Evolutionary conservation across 345 rosid species (phyloP).

Genomic region (Gossypium turneri): DNA sequence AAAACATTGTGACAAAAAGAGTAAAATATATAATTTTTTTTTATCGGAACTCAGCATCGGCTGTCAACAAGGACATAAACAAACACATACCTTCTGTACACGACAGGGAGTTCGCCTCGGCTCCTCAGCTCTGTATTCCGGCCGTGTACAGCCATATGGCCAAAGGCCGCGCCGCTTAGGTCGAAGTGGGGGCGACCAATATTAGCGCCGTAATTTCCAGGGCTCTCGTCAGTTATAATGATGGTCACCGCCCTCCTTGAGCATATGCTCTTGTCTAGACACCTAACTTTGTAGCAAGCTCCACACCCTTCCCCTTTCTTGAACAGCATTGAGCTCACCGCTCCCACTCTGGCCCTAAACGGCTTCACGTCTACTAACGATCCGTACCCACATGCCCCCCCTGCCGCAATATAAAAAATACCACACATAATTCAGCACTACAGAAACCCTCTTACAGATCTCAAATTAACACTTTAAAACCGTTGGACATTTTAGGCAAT

Average conservation of each 20-base stretch:
- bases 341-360: conserved; percentile 75
- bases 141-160: conserved; percentile 78
- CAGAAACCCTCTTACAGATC: neutral
- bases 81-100: conserved; percentile 29
- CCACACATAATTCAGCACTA: neutral
- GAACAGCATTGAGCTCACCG: conserved; percentile 85
- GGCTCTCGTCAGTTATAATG: conserved; percentile 90
- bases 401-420: conserved; percentile 24
- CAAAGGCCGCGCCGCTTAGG: conserved; percentile 95
- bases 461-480: too few relatives aligned
- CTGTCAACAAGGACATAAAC: too few relatives aligned
- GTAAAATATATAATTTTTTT: too few relatives aligned
- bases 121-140: conserved; percentile 53
- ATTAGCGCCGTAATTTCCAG: conserved; percentile 52
- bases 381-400: conserved; percentile 98
- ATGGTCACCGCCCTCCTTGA: conserved; percentile 80
- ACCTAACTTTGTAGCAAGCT: conserved; percentile 80
- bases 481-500: neutral
- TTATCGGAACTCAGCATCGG: too few relatives aligned
- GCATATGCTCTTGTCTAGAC: conserved; percentile 70
- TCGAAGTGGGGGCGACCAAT: conserved; percentile 73
- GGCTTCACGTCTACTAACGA: conserved; percentile 85
- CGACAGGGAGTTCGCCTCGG: conserved; percentile 69
- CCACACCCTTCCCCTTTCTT: conserved; percentile 90
- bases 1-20: neutral